Evolutionary conservation across 129 eudicot genomes (phyloP).

Genomic region (Lactuca saligna): DNA sequence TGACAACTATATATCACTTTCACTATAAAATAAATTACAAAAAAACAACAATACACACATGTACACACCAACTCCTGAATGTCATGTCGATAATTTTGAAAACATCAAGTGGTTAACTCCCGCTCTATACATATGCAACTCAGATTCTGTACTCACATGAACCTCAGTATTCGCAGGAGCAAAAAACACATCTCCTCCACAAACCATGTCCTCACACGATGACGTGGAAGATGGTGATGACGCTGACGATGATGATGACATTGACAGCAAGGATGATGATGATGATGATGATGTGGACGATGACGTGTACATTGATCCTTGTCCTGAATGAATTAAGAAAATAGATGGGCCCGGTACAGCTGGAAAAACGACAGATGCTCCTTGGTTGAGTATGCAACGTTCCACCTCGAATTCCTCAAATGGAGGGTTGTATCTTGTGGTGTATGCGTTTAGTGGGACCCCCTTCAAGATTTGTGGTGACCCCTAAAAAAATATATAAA

Average conservation of each 20-base stretch:
- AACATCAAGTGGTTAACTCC: slow-evolving; percentile 57
- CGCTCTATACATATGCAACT: slow-evolving; percentile 66
- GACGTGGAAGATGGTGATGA: slow-evolving; percentile 15
- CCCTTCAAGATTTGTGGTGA: slow-evolving; percentile 69
- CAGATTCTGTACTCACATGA: slow-evolving; percentile 38
- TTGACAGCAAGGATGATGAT: background rate
- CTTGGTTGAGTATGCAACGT: slow-evolving; percentile 47
- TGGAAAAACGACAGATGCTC: slow-evolving; percentile 49
- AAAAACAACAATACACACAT: slow-evolving; percentile 20
- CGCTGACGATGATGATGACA: background rate
- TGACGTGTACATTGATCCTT: slow-evolving; percentile 46
- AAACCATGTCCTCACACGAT: slow-evolving; percentile 34
- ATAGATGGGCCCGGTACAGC: slow-evolving; percentile 67
- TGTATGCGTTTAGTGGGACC: slow-evolving; percentile 40
- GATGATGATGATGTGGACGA: background rate
- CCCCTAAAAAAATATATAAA: slow-evolving; percentile 37
- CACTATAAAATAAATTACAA: slow-evolving; percentile 26
- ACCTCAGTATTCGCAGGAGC: slow-evolving; percentile 61
- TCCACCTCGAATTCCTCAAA: slow-evolving; percentile 94
- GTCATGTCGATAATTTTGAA: slow-evolving; percentile 20
- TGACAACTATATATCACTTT: slow-evolving; percentile 5
- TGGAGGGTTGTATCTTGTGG: slow-evolving; percentile 69
- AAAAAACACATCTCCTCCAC: slow-evolving; percentile 75
- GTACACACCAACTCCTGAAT: slow-evolving; percentile 10
- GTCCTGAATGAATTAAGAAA: slow-evolving; percentile 58